Evolutionary conservation across 106 monocot genomes (phyloP), one percentile per base, ranked within the genome.

Genomic region (Apostasia ramifera): DNA sequence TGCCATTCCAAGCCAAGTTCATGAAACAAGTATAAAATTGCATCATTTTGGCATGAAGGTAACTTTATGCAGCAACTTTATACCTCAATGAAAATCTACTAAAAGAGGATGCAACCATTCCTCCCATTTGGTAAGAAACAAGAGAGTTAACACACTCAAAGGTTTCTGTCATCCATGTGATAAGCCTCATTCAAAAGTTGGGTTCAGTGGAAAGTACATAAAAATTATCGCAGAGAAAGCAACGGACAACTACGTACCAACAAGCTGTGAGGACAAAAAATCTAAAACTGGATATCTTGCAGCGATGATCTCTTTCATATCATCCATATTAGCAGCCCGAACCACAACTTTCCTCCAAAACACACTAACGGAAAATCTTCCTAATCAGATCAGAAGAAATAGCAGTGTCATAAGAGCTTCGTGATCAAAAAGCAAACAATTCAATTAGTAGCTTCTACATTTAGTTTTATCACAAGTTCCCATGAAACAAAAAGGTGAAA

Each of bases 311-410:
- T 81, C 72, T 38, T 82, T 42, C 76, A 95, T 69, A 77, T 95
- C 92, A 53, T 53, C 67, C 43, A 38, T 74, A 49, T 64, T 82
- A 66, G 92, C 63, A 79, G 63, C 14, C 4, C 69, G 78, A 69
- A 91, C 74, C 76, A 76, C 74, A 51, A 91, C 88, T 80, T 88
- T 88, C 63, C 91, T 88, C 95, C 95, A 95, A 11, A 95, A 67
- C 2, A 53, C 47, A 65, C 84, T 86, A 10, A 81, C 81, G 45
- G 61, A 75, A 38, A 76, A 59, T 55, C 76, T 78, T 60, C 93
- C 93, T 93, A 69, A 45, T 7, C n/a, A 47, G 26, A 48, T 37
- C 6, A 48, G 48, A 7, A 3, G 7, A 65, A 15, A 15, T 26
- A 65, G 48, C 47, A 48, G 11, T 15, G 14, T 26, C 26, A 26